These are phyloP conservation scores for Rhamnella rubrinervis DNA, from an alignment of 331 rosid genomes.

Conservation along the genomic window DNA sequence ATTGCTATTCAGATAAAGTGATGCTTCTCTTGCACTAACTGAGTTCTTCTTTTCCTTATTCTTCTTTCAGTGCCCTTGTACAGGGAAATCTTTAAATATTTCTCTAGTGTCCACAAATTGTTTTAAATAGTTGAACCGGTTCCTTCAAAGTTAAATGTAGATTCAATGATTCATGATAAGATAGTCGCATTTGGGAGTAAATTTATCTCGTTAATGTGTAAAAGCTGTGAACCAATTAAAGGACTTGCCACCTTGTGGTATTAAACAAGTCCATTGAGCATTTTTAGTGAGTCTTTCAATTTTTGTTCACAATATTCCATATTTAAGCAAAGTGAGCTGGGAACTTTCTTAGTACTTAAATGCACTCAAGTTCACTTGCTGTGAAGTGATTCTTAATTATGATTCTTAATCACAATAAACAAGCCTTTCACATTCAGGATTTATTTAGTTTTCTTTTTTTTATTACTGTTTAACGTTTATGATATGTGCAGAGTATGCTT, in stretches of 20 bases:
- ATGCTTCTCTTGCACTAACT: background rate
- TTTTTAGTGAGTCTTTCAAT: background rate
- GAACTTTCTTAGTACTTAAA: background rate
- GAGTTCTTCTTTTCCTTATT: background rate
- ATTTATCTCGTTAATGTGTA: too few relatives aligned
- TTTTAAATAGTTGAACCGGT: background rate
- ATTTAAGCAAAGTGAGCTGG: background rate
- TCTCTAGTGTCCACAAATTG: background rate
- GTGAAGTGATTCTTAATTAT: background rate
- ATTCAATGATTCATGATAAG: too few relatives aligned
- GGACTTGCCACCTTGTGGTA: too few relatives aligned
- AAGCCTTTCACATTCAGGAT: slow-evolving; percentile 15
- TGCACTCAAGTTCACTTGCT: background rate
- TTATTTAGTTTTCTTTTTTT: slow-evolving; percentile 6
- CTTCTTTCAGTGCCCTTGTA: background rate
- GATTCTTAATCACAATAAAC: background rate
- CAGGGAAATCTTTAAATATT: background rate
- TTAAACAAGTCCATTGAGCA: too few relatives aligned
- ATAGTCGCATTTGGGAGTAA: too few relatives aligned
- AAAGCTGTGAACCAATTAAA: too few relatives aligned
- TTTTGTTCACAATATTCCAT: background rate
- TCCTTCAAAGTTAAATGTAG: background rate
- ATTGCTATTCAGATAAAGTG: background rate
- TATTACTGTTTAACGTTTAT: background rate
- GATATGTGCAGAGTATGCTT: slow-evolving; percentile 56